Evolutionary conservation across 805 yeast species (phyloP), one percentile per base, ranked within the genome.

Genomic region (Candida ovalis): DNA sequence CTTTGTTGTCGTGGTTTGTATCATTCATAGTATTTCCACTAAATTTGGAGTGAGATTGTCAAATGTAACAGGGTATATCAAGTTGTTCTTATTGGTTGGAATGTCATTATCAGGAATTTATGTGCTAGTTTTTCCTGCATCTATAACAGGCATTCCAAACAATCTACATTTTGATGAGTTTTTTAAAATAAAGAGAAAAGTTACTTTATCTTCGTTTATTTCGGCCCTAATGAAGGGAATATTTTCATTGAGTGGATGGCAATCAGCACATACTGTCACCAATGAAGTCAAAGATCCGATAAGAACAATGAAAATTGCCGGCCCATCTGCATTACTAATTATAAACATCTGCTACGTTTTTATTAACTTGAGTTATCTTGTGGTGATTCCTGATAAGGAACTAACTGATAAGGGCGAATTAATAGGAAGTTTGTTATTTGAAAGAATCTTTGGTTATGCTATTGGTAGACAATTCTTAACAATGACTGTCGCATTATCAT

Each of bases 71-170:
- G 92, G 94, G 0, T 73, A 72, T 7, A 57, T 86, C 59, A 86
- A 86, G 60, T 60, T 86, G 42, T 59, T 69, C 3, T 64, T 86
- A 27, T 71, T 85, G 37, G 73, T 64, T 0, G 61, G 82, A 1
- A 78, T 86, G 73, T 70, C 80, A 2, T 43, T 74, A 4, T 77
- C 85, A 0, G 88, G 91, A 0, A 17, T 82, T 2, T 84, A 80
- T 55, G 82, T 78, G 3, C 52, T 80, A n/a, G 35, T 71, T 1
- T 53, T 78, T n/a, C 86, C 79, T n/a, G 58, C 64, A 38, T 69
- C 68, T 0, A 35, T 70, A 3, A 73, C 78, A 0, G 70, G 69
- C n/a, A 70, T 73, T 44, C 78, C 69, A 32, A 75, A 71, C 50
- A 73, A 76, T 45, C 60, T 77, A 30, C 57, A 56, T 30, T 51